Base-by-base conservation (phyloP, 1,139 yeast genomes). In the Blastobotrys buckinghamii region DNA sequence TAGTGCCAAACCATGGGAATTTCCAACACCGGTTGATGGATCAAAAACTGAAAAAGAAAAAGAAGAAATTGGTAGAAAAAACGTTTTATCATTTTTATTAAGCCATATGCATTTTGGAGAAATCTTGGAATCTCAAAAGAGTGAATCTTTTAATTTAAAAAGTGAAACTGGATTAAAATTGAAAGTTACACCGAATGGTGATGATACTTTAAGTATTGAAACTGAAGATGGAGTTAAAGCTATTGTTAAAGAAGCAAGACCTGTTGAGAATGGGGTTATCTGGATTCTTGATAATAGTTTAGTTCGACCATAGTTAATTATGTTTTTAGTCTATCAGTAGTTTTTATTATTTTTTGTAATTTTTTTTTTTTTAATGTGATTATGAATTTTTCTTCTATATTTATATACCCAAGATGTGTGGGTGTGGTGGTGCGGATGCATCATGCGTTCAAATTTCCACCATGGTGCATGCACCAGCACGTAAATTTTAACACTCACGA, bases 1-100 rank as follows among this genome's bases (percentile, higher is more conserved):
- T 40, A 40, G 59, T 5, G 54, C 57, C 32, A 67, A 67, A 53
- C 71, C 71, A 3, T 67, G 70, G 70, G 64, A 63, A 51, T 66
- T 63, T 53, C 69, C 69, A 16, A 43, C 47, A 16, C 53, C 55
- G 5, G 51, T 50, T 6, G 47, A 49, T 19, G 39, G 44, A 9
- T 30, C 47, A 10, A 16, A 34, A 16, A 39, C 59, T 38, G 58
- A 55, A 40, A 53, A 53, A 44, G 60, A 61, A 43, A 57, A 58
- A 44, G 69, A 66, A 42, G 52, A 54, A 15, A 49, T 53, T 9
- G 63, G 63, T 6, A 45, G 60, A 26, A 50, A 48, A 35, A 66
- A 66, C 48, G 54, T 65, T 24, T 54, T 58, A 42, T 53, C 54
- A 22, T 66, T 66, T 47, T 52, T 66, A 27, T 55, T 56, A 32